Base-by-base conservation (phyloP, 768 basidiomycete species). In the Tricholoma saponaceum region DNA sequence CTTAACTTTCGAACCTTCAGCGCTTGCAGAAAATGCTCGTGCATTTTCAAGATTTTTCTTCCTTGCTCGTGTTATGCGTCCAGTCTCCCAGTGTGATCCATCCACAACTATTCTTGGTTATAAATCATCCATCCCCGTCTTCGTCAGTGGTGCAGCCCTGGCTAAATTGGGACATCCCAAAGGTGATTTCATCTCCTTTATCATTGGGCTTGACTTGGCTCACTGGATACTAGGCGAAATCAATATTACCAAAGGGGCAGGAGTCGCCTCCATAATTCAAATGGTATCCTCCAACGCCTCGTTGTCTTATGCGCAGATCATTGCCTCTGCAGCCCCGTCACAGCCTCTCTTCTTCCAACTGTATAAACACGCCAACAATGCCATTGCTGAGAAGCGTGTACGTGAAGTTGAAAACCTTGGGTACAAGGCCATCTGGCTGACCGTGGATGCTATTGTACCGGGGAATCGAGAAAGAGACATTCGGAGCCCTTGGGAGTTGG, bases 1-100 rank as follows among this genome's bases (percentile, higher is more conserved):
- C 63, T 43, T 68, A 57, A 63, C 30, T 62, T 59, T 54, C 10
- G 26, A 47, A 50, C 33, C 30, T 54, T 41, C 63, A 90, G 88
- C 84, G 10, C 70, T 82, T 64, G 58, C 66, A 9, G 89, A 93
- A 69, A 95, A 94, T 60, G 75, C 80, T n/a, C 79, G 82, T 41
- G 90, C 90, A n/a, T 95, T 91, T 70, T 77, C 81, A 41, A 83
- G 92, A 28, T 87, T 93, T 70, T 96, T 93, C 77, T 95, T 96
- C 72, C 79, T 85, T 54, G 85, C 95, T 14, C 85, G 94, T 22
- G 83, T 98, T 37, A 83, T 92, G 83, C 83, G 79, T 50, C 72
- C 81, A 3, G 81, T 90, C 8, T 81, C 83, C 3, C 68, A 72
- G 50, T 84, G 85, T 59, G 83, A 89, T 69, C 82, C 86, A 18